Evolutionary conservation across 257 asterid genomes (phyloP), one percentile per base, ranked within the genome.

Genomic region (Jacaranda copaia): DNA sequence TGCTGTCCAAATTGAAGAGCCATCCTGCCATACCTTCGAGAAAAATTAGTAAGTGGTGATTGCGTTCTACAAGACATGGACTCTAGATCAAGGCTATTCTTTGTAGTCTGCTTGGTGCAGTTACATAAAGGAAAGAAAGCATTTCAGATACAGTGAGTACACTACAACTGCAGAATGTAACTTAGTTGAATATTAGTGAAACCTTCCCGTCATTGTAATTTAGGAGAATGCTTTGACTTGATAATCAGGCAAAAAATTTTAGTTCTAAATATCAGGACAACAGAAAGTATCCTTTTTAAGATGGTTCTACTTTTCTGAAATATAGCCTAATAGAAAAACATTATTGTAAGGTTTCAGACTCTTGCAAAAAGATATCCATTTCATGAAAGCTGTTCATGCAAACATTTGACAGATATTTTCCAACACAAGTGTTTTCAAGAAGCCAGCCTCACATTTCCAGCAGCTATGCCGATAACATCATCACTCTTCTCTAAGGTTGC

Each of bases 401-500:
- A 49, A 16, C 36, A 66, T 57, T 70, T n/a, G 72, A 74, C 49
- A 53, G 61, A 70, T 61, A 58, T 51, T 20, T n/a, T 45, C 52
- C 58, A 42, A 16, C 45, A 59, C 4, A 1, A 25, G 52, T 32
- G 59, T 53, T 75, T 68, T 20, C 32, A 19, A 51, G 66, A 74
- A 68, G 72, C 75, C 74, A 76, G 80, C 81, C 76, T 86, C 68
- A 84, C 96, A 77, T 85, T 82, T 70, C 74, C 82, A 76, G 84
- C 61, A 74, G 79, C 69, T 48, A 68, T 60, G 77, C 82, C 84
- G 49, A 79, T 60, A 78, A 91, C 82, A 73, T 91, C 97, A 76
- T 85, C 89, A 65, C 88, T 87, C 83, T 89, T 86, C 77, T 70
- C 91, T 82, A 86, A 76, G 38, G 77, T 67, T 59, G 87, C 84